Evolutionary conservation across 352 stramenopile species (phyloP).

Genomic region (Globisporangium mamillatum): DNA sequence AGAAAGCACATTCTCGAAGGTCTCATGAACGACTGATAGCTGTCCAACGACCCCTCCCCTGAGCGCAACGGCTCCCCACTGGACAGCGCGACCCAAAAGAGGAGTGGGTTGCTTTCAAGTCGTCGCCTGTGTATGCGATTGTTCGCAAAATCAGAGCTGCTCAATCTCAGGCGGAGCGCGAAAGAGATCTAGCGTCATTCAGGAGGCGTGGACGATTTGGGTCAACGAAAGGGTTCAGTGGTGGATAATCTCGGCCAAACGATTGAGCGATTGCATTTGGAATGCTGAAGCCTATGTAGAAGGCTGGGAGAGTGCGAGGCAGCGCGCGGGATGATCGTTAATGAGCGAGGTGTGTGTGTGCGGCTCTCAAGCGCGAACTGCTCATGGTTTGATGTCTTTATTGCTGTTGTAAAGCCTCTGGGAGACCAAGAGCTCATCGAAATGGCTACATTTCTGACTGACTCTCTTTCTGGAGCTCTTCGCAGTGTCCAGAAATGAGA

Average conservation of each 20-base stretch:
- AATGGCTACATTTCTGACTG: neutral
- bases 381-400: neutral
- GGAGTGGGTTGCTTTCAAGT: neutral
- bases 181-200: neutral
- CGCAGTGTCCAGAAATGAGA: neutral
- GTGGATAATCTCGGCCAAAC: neutral
- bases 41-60: neutral
- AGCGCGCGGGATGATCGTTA: neutral
- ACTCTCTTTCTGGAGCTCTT: neutral
- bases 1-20: slow-evolving; percentile 7
- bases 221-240: too few species aligned
- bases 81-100: neutral
- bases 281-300: neutral
- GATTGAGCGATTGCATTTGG: neutral
- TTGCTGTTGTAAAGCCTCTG: neutral
- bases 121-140: neutral
- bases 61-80: neutral
- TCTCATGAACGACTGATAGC: neutral
- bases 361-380: neutral
- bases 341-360: neutral
- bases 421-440: neutral
- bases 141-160: too few species aligned
- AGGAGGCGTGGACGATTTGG: too few species aligned
- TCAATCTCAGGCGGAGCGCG: neutral
- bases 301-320: neutral